These are phyloP conservation scores for Phytophthora macrochlamydospora DNA, from an alignment of 352 stramenopile genomes.

Conservation along the genomic window DNA sequence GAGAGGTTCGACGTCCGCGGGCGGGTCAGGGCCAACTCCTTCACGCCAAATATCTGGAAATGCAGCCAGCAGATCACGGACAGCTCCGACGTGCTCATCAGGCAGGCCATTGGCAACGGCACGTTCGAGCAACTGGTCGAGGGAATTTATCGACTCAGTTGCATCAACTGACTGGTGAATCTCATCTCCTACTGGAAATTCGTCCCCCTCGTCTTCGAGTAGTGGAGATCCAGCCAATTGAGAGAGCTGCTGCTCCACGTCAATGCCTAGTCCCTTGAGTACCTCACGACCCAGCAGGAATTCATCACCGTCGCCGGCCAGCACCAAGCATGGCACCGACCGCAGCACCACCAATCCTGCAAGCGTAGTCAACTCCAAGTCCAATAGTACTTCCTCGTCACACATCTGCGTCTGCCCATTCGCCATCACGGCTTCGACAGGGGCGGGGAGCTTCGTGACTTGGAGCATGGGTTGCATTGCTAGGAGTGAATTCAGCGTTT, in stretches of 20 bases:
- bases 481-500: not conserved
- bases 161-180: not conserved
- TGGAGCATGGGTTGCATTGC: conserved; percentile 3
- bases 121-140: not conserved
- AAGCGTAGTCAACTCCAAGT: conserved; percentile 15
- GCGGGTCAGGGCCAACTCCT: not conserved
- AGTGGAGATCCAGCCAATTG: conserved; percentile 1
- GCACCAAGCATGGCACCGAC: conserved; percentile 1
- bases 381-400: conserved; percentile 2
- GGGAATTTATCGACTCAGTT: not conserved
- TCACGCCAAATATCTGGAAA: conserved; percentile 5
- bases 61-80: not conserved
- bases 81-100: not conserved
- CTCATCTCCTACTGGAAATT: conserved; percentile 1
- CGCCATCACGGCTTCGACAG: conserved; percentile 8
- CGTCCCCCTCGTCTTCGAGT: not conserved
- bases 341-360: conserved; percentile 2
- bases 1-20: conserved; percentile 3
- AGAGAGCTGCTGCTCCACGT: conserved; percentile 4
- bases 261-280: conserved; percentile 4
- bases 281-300: conserved; percentile 10
- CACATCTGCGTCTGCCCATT: conserved; percentile 3
- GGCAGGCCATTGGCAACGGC: not conserved
- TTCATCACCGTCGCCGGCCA: conserved; percentile 1
- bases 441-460: not conserved